Conservation (phyloP, 768 basidiomycete species). For the Lactarius sanguifluus region DNA sequence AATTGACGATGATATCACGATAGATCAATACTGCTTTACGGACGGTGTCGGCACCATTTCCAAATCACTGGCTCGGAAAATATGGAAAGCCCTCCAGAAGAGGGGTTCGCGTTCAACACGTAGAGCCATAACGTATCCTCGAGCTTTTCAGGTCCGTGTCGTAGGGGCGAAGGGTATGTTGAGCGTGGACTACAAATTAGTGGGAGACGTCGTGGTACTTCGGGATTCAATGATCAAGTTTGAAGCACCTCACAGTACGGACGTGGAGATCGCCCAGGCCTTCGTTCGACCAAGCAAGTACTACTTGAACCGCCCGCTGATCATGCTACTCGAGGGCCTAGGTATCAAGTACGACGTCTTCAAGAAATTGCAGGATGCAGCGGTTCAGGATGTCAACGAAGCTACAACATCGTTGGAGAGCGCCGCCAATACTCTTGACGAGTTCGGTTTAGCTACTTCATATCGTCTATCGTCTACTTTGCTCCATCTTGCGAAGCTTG, state of each 20-base stretch:
- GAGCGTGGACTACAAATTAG: conserved; percentile 54
- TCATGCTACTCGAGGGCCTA: conserved; percentile 62
- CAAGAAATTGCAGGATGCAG: conserved; percentile 50
- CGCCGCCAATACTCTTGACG: conserved; percentile 53
- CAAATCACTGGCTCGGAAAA: conserved; percentile 48
- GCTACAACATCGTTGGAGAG: conserved; percentile 44
- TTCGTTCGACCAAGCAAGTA: conserved; percentile 61
- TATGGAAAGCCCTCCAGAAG: conserved; percentile 44
- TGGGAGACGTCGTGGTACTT: conserved; percentile 50
- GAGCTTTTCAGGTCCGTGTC: conserved; percentile 61
- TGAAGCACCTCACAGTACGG: conserved; percentile 43
- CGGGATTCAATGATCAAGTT: conserved; percentile 73
- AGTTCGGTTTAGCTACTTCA: conserved; percentile 55
- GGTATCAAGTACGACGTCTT: conserved; percentile 58
- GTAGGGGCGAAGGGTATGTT: conserved; percentile 66
- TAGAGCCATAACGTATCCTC: conserved; percentile 40
- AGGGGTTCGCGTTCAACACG: conserved; percentile 40
- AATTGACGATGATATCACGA: conserved; percentile 49
- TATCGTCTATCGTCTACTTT: conserved; percentile 57
- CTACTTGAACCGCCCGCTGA: conserved; percentile 60
- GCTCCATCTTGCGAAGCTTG: conserved; percentile 49
- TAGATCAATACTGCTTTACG: conserved; percentile 51
- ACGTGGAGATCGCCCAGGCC: conserved; percentile 62
- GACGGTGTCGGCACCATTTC: conserved; percentile 73
- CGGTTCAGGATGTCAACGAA: conserved; percentile 47